Evolutionary conservation across 345 rosid species (phyloP), one percentile per base, ranked within the genome.

Genomic region (Brassica carinata): DNA sequence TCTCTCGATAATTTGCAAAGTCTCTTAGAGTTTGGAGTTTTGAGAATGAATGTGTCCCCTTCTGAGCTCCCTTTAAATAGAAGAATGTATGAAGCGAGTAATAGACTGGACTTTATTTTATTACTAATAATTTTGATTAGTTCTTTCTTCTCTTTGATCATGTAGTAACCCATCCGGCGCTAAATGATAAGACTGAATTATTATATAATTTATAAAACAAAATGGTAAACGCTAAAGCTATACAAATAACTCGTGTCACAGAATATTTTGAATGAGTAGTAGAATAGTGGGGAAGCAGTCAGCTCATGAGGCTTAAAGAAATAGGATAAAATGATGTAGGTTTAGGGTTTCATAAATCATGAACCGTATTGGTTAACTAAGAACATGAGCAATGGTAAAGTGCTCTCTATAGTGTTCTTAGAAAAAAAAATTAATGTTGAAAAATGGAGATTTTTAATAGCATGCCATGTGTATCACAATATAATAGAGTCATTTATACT

Each of bases 81-180:
- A 76, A 10, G 57, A 23, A 48, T 19, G 53, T 31, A 11, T 14
- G 34, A 11, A 18, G 33, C 34, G 51, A 64, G 64, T 51, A 18
- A 14, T 17, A 53, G 34, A 66, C 23, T 75, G 26, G 61, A 3
- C 4, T 5, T 66, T 34, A n/a, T 67, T 76, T 36, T 51, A 61
- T 45, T 64, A 30, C 5, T 13, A 66, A 19, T 36, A 13, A 23
- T 76, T 48, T 36, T 53, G 78, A 75, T 31, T 15, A 65, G 43
- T 18, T 66, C 70, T 7, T 13, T 74, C 15, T 75, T 30, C 51
- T 51, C 15, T 31, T 6, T 48, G 78, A 74, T 74, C 71, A 51
- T n/a, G 64, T 18, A 23, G 26, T 57, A 48, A 19, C 13, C 71
- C 45, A 51, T 29, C 71, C 65, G 71, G 0, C 70, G 19, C 23